Evolutionary conservation across 2,329 filamentous ascomycete species (phyloP).

Genomic region (Trichoderma pleuroti): DNA sequence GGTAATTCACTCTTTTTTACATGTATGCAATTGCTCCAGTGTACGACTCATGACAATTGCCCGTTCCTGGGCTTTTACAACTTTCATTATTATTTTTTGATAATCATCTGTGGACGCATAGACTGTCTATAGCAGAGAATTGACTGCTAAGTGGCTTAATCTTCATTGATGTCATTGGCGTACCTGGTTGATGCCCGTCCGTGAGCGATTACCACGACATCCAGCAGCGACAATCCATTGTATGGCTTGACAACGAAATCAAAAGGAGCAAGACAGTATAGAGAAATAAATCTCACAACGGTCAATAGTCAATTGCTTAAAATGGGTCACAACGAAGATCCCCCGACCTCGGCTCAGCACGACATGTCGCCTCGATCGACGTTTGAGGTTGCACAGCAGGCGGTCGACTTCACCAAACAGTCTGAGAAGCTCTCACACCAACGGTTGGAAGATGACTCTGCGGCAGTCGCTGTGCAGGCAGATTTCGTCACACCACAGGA

Average conservation of each 20-base stretch:
- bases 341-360: background rate
- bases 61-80: background rate
- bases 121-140: background rate
- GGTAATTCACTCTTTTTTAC: background rate
- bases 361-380: slow-evolving; percentile 19
- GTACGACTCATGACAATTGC: background rate
- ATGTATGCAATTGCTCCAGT: background rate
- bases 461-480: slow-evolving; percentile 56
- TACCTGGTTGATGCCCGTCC: background rate
- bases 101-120: background rate
- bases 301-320: background rate
- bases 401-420: slow-evolving; percentile 58
- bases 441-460: slow-evolving; percentile 29
- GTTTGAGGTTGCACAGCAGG: slow-evolving; percentile 36
- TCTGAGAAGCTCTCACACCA: slow-evolving; percentile 54
- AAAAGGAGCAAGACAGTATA: too few species aligned
- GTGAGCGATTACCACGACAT: background rate
- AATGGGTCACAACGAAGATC: slow-evolving; percentile 5
- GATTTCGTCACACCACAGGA: slow-evolving; percentile 67
- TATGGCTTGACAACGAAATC: background rate
- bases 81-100: background rate
- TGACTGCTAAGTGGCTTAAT: background rate
- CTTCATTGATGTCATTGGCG: background rate
- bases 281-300: background rate
- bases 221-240: background rate